Conservation (phyloP, 805 yeast genomes). For the Metschnikowia rubicola region DNA sequence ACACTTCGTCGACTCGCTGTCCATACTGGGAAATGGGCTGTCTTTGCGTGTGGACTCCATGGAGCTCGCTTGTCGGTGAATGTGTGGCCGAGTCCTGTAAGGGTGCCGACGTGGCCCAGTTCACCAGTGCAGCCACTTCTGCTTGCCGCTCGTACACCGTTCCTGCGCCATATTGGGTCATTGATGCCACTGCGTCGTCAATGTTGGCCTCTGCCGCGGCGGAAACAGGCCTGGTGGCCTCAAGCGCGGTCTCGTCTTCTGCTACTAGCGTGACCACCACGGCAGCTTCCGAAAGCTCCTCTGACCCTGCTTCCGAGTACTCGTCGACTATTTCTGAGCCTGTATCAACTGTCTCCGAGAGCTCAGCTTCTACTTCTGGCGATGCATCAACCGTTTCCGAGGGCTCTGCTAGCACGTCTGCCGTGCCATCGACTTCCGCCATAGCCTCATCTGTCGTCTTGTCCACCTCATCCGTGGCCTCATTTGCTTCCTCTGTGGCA, state of each 20-base stretch:
- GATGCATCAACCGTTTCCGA: background rate
- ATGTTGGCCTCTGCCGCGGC: conserved; percentile 5
- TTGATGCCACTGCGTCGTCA: conserved; percentile 4
- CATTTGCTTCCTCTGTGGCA: too few species aligned
- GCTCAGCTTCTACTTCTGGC: background rate
- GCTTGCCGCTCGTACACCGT: conserved; percentile 12
- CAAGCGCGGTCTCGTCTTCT: too few species aligned
- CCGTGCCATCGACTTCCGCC: too few species aligned
- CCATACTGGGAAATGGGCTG: conserved; percentile 18
- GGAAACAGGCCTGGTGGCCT: background rate
- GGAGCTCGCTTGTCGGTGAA: conserved; percentile 8
- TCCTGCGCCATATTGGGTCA: conserved; percentile 21
- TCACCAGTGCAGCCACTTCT: conserved; percentile 10
- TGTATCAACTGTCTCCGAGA: background rate
- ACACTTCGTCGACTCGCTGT: conserved; percentile 9
- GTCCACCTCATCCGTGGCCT: too few species aligned
- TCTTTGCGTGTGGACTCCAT: conserved; percentile 13
- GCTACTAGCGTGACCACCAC: background rate
- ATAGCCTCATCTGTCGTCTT: too few species aligned
- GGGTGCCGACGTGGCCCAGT: conserved; percentile 8
- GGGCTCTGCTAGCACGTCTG: background rate
- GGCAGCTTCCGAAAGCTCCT: background rate
- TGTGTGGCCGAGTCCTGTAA: conserved; percentile 12
- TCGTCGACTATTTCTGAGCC: background rate
- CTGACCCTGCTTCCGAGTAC: background rate